Percentiles rank a stretch among this genome's conserved stretches.
phyloP scores from a whole-genome alignment of 148 eudicot genomes.

The Rhododendron kiyosumense region DNA sequence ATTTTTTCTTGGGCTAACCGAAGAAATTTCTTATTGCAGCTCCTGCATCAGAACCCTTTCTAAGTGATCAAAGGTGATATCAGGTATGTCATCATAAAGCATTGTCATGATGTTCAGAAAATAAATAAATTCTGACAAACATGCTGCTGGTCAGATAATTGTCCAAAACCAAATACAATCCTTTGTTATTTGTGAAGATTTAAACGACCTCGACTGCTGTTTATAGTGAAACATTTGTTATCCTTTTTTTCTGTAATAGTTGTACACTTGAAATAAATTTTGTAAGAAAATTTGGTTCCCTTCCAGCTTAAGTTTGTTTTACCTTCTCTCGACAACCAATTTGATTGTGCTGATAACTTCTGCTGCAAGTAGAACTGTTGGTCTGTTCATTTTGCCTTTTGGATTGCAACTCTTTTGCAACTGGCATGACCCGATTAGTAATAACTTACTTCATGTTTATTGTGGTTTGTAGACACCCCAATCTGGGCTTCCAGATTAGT shows the following conservation, averaged over 20 bases:
- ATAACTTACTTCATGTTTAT: not conserved
- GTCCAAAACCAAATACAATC: not conserved
- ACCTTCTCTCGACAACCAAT: not conserved
- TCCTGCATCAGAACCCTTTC: slow-evolving; percentile 39
- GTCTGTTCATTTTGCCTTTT: not conserved
- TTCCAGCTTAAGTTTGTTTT: not conserved
- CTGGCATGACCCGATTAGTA: not conserved
- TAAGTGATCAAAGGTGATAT: slow-evolving; percentile 30
- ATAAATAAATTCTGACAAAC: not conserved
- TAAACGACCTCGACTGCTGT: not conserved
- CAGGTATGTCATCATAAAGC: not conserved
- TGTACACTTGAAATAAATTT: not conserved
- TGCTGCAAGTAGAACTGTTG: not conserved
- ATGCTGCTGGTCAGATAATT: not conserved
- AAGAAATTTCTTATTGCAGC: slow-evolving; percentile 24
- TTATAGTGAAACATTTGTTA: not conserved
- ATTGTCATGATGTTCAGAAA: not conserved
- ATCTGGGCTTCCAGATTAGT: no score
- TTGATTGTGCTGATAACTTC: not conserved
- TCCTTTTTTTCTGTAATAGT: not conserved
- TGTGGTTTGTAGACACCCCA: no score
- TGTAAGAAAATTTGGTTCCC: not conserved
- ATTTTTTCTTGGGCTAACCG: not conserved
- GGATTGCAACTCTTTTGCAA: not conserved
- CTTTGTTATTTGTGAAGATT: not conserved